Evolutionary conservation across 2,329 filamentous ascomycete genomes (phyloP).

Genomic region (Sporothrix luriei): DNA sequence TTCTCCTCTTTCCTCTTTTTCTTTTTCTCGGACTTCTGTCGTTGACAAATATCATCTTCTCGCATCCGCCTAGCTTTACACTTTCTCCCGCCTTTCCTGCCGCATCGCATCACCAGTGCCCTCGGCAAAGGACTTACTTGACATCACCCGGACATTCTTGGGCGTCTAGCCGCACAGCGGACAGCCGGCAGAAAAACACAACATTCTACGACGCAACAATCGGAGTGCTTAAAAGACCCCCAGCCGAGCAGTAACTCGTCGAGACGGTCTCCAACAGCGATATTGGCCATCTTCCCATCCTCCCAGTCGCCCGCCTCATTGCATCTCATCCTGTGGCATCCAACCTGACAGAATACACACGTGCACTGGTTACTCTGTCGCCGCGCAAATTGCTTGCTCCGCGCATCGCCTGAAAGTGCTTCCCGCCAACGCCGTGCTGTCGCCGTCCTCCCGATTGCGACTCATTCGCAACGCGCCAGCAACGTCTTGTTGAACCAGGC

Average conservation of each 20-base stretch:
- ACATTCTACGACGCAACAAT: constrained; percentile 15
- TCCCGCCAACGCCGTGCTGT: neutral
- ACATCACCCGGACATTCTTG: constrained; percentile 24
- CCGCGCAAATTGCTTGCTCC: neutral
- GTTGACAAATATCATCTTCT: constrained; percentile 7
- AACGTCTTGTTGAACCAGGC: constrained; percentile 14
- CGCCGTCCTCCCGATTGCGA: neutral
- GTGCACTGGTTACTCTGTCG: neutral
- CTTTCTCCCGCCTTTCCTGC: neutral
- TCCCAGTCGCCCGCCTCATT: neutral
- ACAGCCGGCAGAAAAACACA: neutral
- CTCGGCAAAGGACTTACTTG: constrained; percentile 1
- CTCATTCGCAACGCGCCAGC: neutral
- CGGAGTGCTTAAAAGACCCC: neutral
- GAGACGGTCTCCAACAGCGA: constrained; percentile 4
- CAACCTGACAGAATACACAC: neutral
- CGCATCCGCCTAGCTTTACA: neutral
- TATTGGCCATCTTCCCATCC: neutral
- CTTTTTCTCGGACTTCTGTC: neutral
- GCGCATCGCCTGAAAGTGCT: neutral
- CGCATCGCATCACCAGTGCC: neutral
- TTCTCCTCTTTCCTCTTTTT: neutral
- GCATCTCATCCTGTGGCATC: neutral
- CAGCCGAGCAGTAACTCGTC: neutral
- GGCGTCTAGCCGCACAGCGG: constrained; percentile 10